Conservation (phyloP, 2,329 filamentous ascomycete genomes). For the Xylariaceae sp. region DNA sequence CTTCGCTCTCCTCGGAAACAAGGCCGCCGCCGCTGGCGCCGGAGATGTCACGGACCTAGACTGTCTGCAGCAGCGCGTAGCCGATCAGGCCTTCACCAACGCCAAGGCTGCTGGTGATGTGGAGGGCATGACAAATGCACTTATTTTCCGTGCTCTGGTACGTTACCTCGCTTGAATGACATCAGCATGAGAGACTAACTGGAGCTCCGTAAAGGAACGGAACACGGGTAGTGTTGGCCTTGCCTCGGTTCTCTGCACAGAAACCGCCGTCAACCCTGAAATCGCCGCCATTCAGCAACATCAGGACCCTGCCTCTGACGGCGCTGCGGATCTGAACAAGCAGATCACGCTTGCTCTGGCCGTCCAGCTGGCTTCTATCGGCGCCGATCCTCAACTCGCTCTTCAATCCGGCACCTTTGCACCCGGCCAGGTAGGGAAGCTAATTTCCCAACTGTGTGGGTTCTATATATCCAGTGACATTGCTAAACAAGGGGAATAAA, state of each 20-base stretch:
- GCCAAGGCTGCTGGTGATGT: conserved; percentile 60
- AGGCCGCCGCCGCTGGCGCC: conserved; percentile 55
- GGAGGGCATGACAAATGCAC: conserved; percentile 59
- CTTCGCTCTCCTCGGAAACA: conserved; percentile 50
- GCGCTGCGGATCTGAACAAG: conserved; percentile 65
- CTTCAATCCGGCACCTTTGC: conserved; percentile 69
- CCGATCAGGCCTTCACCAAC: conserved; percentile 67
- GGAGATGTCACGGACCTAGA: conserved; percentile 49
- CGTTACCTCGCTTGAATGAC: conserved; percentile 58
- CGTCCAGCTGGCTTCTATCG: conserved; percentile 64
- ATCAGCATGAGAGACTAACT: conserved; percentile 3
- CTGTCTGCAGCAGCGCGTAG: conserved; percentile 56
- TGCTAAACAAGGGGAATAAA: conserved; percentile 8
- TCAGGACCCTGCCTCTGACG: conserved; percentile 69
- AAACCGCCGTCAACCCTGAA: conserved; percentile 67
- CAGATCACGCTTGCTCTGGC: conserved; percentile 65
- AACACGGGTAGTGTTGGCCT: conserved; percentile 65
- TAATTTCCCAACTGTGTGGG: conserved; percentile 31
- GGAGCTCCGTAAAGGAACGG: conserved; percentile 52
- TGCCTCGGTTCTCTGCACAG: conserved; percentile 63
- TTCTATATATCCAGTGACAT: too few relatives aligned
- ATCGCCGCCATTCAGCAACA: conserved; percentile 69
- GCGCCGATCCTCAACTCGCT: conserved; percentile 67
- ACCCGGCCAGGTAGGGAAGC: conserved; percentile 59
- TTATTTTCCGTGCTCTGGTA: conserved; percentile 63